These are phyloP conservation scores for Gossypium gossypioides DNA, from an alignment of 441 rosid genomes.

Conservation along the genomic window DNA sequence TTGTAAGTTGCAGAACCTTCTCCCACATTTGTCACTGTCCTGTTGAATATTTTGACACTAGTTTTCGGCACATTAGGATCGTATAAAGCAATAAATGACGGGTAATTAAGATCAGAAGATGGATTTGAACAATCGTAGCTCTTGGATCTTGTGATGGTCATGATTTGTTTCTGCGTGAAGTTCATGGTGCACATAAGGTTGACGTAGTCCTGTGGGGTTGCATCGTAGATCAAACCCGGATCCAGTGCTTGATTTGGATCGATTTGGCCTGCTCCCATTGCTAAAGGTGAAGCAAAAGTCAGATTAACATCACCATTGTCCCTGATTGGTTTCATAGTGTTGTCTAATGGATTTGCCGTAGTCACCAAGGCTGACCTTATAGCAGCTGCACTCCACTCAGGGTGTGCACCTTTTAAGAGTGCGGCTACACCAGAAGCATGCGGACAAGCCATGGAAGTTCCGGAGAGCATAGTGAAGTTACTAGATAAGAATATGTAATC, in stretches of 20 bases:
- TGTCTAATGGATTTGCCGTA: conserved; percentile 26
- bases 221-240: conserved; percentile 47
- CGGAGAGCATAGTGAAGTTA: conserved; percentile 25
- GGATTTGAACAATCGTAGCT: conserved; percentile 23
- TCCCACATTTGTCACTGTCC: conserved; percentile 40
- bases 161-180: conserved; percentile 30
- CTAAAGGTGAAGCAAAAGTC: conserved; percentile 3
- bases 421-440: conserved; percentile 33
- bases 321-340: conserved; percentile 26
- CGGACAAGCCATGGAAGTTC: conserved; percentile 37
- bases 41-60: conserved; percentile 7
- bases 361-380: conserved; percentile 36
- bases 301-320: conserved; percentile 22
- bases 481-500: conserved; percentile 10
- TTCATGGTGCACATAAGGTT: conserved; percentile 36
- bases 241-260: conserved; percentile 30
- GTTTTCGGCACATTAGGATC: conserved; percentile 6
- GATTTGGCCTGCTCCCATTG: conserved; percentile 24
- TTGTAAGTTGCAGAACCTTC: conserved; percentile 25
- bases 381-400: conserved; percentile 33
- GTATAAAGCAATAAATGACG: conserved; percentile 35
- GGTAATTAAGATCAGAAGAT: conserved; percentile 39
- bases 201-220: conserved; percentile 35
- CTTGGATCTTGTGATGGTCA: conserved; percentile 27
- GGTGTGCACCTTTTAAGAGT: conserved; percentile 31